These are phyloP conservation scores for Phytophthora hybrid DNA, from an alignment of 352 stramenopile genomes.

Conservation along the genomic window DNA sequence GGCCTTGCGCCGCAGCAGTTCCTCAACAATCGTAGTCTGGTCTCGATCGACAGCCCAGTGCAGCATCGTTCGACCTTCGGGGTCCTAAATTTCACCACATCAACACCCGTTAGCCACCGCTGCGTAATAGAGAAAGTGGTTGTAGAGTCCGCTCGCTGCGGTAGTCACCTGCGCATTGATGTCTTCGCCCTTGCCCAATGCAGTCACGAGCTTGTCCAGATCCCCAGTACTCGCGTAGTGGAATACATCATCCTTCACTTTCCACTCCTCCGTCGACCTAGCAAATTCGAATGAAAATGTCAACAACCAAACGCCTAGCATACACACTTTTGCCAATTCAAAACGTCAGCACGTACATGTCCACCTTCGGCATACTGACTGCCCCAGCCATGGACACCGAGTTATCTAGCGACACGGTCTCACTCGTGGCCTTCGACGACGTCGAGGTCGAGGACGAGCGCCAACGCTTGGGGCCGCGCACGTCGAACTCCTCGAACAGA, in stretches of 20 bases:
- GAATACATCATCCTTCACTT: conserved; percentile 75
- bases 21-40: conserved; percentile 57
- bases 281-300: conserved; percentile 1
- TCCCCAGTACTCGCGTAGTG: conserved; percentile 78
- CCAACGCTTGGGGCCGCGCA: conserved; percentile 43
- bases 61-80: conserved; percentile 82
- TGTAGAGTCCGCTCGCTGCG: neutral
- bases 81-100: conserved; percentile 49
- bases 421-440: conserved; percentile 33
- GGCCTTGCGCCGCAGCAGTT: conserved; percentile 62
- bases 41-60: conserved; percentile 83
- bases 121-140: neutral
- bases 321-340: neutral
- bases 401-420: conserved; percentile 43
- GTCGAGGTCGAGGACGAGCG: conserved; percentile 23
- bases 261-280: conserved; percentile 82
- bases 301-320: neutral
- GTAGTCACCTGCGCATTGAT: conserved; percentile 53
- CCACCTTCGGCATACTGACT: conserved; percentile 72
- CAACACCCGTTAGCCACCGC: neutral
- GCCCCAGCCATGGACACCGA: conserved; percentile 62
- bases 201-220: conserved; percentile 55
- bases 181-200: conserved; percentile 50
- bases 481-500: conserved; percentile 75
- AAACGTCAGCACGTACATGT: conserved; percentile 54